Base-by-base conservation (phyloP, 441 rosid genomes). In the Oxalis stricta region DNA sequence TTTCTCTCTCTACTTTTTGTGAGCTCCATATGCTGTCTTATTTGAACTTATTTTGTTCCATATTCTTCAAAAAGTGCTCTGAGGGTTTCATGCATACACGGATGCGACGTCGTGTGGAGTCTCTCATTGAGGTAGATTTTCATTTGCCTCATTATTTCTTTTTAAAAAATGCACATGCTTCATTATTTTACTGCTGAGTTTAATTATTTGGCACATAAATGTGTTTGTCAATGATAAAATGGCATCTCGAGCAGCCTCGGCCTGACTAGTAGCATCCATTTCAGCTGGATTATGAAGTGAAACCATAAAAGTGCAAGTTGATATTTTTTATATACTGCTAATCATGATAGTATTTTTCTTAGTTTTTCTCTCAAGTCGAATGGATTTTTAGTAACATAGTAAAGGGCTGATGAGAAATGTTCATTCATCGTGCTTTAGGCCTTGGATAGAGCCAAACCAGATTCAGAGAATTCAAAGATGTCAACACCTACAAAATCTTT, bases 21-120 rank as follows among this genome's bases (percentile, higher is more conserved):
- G n/a, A n/a, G n/a, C n/a, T n/a, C 33, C 34, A n/a, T 30, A 33
- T 18, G 41, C 38, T 48, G 35, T 22, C 23, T 22, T 50, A 12
- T 39, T 38, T 54, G 42, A 47, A 43, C 26, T 55, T 13, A 32
- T 29, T 39, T 21, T 23, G 17, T 58, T 55, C 13, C 11, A 14
- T 58, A 44, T 18, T 20, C 24, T 18, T 56, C 55, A 44, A 21
- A 24, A 48, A 86, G 95, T 77, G 84, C 68, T 79, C 96, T 0
- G 95, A 79, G 60, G 92, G 92, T 21, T 86, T 92, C 72, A 86
- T 92, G 94, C 99, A 86, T 52, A 86, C 92, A 8, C 70, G 96
- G 38, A 86, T 92, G 95, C 75, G 92, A 45, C 74, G 92, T 11
- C 95, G 84, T 8, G 96, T 86, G 32, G 95, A 92, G 60, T 75